Percentiles rank a stretch among this genome's conserved stretches.
These are phyloP conservation scores for Mortierella sp. DNA, from an alignment of 371 early-diverging fungal species.

Conservation along the genomic window DNA sequence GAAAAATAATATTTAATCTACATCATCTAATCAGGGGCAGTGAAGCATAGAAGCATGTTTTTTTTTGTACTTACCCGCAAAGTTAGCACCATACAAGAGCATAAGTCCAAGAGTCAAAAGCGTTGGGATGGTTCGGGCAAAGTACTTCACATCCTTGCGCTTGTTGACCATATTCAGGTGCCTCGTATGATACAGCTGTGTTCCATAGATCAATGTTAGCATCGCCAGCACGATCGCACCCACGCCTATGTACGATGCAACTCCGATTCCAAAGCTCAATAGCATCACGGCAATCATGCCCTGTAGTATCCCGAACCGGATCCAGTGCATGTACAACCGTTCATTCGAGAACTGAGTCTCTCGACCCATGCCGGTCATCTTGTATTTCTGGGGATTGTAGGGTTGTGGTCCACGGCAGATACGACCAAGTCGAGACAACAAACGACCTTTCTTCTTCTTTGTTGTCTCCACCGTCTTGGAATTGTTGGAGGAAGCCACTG, in stretches of 20 bases:
- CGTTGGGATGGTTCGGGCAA: constrained; percentile 27
- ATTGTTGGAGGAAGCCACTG: not conserved
- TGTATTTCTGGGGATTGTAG: constrained; percentile 15
- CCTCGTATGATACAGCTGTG: constrained; percentile 35
- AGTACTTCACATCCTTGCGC: constrained; percentile 36
- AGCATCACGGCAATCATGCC: constrained; percentile 20
- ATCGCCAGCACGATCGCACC: constrained; percentile 21
- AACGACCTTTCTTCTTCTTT: constrained; percentile 2
- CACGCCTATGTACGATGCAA: constrained; percentile 20
- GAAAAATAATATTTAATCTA: no score
- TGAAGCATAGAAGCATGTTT: not conserved
- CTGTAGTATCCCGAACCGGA: constrained; percentile 36
- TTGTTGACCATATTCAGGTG: constrained; percentile 29
- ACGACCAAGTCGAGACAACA: not conserved
- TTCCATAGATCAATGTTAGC: constrained; percentile 39
- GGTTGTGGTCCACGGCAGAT: not conserved
- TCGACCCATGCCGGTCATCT: constrained; percentile 16
- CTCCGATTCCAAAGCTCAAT: constrained; percentile 25
- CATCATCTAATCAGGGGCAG: no score
- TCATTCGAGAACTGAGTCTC: constrained; percentile 36
- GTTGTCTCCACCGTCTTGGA: not conserved
- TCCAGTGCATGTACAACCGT: constrained; percentile 48
- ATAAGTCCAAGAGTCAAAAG: constrained; percentile 14
- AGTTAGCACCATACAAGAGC: constrained; percentile 20
- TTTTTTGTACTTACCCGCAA: constrained; percentile 27